Evolutionary conservation across 78 protist genomes (phyloP).

Genomic region (Mastigamoeba balamuthi): DNA sequence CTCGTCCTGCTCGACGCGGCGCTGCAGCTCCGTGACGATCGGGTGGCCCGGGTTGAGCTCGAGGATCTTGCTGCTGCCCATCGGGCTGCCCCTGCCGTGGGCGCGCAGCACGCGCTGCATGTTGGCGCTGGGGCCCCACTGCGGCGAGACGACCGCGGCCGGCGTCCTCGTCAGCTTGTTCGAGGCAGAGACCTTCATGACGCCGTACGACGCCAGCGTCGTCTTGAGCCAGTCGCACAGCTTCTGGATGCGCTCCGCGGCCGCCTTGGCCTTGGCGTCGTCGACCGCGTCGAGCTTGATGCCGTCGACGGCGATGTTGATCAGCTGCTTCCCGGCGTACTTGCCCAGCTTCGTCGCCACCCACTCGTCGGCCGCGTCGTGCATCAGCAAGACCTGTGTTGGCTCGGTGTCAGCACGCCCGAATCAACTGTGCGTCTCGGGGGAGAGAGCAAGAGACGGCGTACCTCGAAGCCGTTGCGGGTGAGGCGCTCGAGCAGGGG

Average conservation of each 20-base stretch:
- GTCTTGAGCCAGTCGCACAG: slow-evolving; percentile 51
- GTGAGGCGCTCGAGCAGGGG: slow-evolving; percentile 73
- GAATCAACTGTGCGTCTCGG: not conserved
- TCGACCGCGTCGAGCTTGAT: slow-evolving; percentile 45
- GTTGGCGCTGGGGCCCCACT: slow-evolving; percentile 84
- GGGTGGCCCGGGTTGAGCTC: slow-evolving; percentile 90
- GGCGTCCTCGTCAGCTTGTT: slow-evolving; percentile 74
- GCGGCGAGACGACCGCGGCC: slow-evolving; percentile 52
- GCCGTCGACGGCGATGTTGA: slow-evolving; percentile 74
- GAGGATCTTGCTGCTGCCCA: slow-evolving; percentile 44
- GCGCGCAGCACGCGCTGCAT: slow-evolving; percentile 88
- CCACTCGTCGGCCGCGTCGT: slow-evolving; percentile 18
- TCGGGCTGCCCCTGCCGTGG: slow-evolving; percentile 57
- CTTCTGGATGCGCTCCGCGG: slow-evolving; percentile 41
- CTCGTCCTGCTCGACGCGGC: slow-evolving; percentile 20
- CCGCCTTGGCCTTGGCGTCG: slow-evolving; percentile 27
- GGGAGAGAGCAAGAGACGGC: slow-evolving; percentile 3
- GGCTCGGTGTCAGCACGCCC: not conserved
- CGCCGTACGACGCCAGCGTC: slow-evolving; percentile 32
- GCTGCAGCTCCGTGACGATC: slow-evolving; percentile 26
- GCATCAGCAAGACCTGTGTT: not conserved
- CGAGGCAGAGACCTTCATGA: slow-evolving; percentile 59
- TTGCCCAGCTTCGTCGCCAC: slow-evolving; percentile 25
- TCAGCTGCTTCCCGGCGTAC: slow-evolving; percentile 19
- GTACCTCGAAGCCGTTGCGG: slow-evolving; percentile 70